Evolutionary conservation across 345 rosid species (phyloP), one percentile per base, ranked within the genome.

Genomic region (Theobroma cacao): DNA sequence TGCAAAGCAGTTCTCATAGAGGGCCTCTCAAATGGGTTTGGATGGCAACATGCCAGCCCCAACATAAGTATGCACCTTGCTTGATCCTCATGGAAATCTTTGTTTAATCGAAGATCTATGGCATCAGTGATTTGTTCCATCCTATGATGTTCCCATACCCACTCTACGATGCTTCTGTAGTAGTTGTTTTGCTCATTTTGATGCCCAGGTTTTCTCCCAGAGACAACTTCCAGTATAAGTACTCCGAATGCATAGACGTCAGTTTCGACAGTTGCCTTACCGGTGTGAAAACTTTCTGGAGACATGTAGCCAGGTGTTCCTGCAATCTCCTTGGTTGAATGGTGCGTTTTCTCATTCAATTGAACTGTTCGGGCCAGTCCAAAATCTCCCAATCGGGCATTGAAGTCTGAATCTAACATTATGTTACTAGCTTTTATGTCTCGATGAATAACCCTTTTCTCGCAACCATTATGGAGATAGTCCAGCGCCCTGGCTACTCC

Each of bases 291-390:
- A 71, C 83, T 83, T 84, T 94, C 97, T 0, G 98, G 97, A 53
- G 97, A 94, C 92, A 93, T 94, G 78, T 94, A 94, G 1, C 93
- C 95, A 0, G 85, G 89, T 20, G 97, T 94, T 70, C 98, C 90
- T 7, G 94, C 90, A 0, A 94, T 82, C 80, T 82, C 94, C 15
- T 84, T 89, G 0, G 96, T 92, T 1, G 92, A 86, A 81, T 92
- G 90, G 79, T 94, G 94, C 1, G 96, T 91, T 80, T 87, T 78
- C 41, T 90, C 86, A 1, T 84, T 85, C 41, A 70, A 81, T 10
- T 87, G 88, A 24, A 91, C 86, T 58, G 88, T 90, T 58, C 94
- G 76, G 2, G 97, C 96, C 64, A 94, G 87, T 8, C 96, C 93
- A 15, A 94, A 94, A 79, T 94, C 96, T 0, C 95, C 91, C 0